Percentiles rank a stretch among this genome's conserved stretches.
These are phyloP conservation scores for Fusarium mundagurra DNA, from an alignment of 2,329 filamentous ascomycete species.

Conservation along the genomic window DNA sequence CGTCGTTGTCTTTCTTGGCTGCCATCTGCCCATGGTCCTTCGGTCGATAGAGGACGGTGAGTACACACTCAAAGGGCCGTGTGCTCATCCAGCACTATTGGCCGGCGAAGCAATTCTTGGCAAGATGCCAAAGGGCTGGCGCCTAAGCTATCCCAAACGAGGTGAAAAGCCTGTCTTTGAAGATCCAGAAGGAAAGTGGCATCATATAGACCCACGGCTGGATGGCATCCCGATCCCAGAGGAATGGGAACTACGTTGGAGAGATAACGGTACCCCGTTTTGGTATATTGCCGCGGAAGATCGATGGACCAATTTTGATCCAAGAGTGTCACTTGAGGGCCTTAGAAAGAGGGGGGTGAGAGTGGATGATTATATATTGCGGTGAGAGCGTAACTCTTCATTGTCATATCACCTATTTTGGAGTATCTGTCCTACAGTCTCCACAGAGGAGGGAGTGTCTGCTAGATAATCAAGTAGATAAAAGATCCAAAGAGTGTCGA, in stretches of 20 bases:
- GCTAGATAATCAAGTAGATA: no score
- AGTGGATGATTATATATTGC: not conserved
- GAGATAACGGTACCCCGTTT: not conserved
- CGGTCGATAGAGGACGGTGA: not conserved
- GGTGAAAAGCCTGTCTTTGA: not conserved
- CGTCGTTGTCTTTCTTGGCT: not conserved
- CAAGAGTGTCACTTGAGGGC: not conserved
- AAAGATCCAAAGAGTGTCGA: not conserved
- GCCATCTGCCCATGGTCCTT: not conserved
- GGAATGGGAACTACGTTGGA: not conserved
- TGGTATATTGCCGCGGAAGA: not conserved
- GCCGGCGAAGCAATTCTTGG: not conserved
- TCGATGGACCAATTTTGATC: conserved; percentile 1
- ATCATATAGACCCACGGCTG: not conserved
- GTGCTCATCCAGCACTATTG: not conserved
- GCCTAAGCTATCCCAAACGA: not conserved
- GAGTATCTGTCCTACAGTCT: rapidly evolving
- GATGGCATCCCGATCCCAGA: not conserved
- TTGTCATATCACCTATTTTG: rapidly evolving
- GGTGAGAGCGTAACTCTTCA: not conserved
- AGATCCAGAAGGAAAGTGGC: not conserved
- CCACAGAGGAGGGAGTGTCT: no score
- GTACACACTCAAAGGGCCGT: not conserved
- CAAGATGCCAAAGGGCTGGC: not conserved
- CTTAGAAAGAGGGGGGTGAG: not conserved